Base-by-base conservation (phyloP, 2,329 filamentous ascomycete genomes). In the Pestalotiopsis sp. region DNA sequence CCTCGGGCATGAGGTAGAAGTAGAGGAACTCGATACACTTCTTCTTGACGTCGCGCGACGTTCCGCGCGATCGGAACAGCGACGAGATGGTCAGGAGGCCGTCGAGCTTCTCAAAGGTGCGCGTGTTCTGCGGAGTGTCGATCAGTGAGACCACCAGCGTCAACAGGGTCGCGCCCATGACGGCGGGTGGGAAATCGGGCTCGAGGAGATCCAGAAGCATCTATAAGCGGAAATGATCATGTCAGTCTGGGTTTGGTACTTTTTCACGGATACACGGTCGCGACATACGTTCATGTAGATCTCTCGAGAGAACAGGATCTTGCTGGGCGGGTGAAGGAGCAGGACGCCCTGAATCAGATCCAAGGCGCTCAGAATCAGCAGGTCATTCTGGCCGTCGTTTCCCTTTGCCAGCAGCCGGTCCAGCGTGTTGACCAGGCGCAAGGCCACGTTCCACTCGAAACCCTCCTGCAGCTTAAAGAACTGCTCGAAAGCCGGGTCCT, bases 21-120 rank as follows among this genome's bases (percentile, higher is more conserved):
- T 98, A 98, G 65, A 99, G 84, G 78, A 98, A 98, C 80, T 98
- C 96, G 74, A 98, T 91, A n/a, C 97, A 89, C 80, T 97, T 96
- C 77, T 97, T 88, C 83, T 97, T 98, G 73, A 98, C 95, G 75
- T 95, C 93, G 70, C 94, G 90, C 27, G 90, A 90, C 3, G 95
- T 98, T 72, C 91, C 90, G 70, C 94, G 91, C 72, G 92, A 93
- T 81, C 97, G 97, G 88, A 98, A 98, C 64, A 98, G 87, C 11
- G 93, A 95, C 2, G 95, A 97, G 60, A 98, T 90, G 1, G 94
- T 96, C 56, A 97, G 88, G 4, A 99, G 88, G 67, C 96, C 96
- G 78, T 98, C 95, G 73, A 97, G 92, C 67, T 88, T 87, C 83
- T 99, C 96, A 77, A 99, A 98, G 4, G 93, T 93, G 70, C 96